A percentile compares a stretch with the other conserved stretches of the same genome.
phyloP scores from a whole-genome alignment of 108 stramenopile species.

The Nitzschia putrida region DNA sequence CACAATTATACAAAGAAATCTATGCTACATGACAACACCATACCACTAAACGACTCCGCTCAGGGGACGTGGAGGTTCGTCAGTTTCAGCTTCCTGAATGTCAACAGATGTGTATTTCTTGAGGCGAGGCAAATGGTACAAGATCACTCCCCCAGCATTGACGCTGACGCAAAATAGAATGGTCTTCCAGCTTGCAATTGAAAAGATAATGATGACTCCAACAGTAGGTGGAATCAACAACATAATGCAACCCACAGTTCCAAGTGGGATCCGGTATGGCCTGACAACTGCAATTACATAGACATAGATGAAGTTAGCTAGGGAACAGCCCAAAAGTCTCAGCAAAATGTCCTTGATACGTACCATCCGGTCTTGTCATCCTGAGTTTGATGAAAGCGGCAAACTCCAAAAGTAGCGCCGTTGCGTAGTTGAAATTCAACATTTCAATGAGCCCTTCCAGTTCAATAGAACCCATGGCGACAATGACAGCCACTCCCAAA shows the following conservation, averaged over 20 bases:
- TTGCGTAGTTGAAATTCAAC: slow-evolving; percentile 79
- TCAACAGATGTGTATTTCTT: no score
- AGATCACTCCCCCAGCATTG: slow-evolving; percentile 19
- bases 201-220: slow-evolving; percentile 20
- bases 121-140: neutral
- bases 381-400: slow-evolving; percentile 90
- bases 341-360: neutral
- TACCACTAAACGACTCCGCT: no score
- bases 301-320: neutral
- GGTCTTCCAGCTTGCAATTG: slow-evolving; percentile 30
- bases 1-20: no score
- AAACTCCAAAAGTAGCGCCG: slow-evolving; percentile 85
- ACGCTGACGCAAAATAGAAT: slow-evolving; percentile 33
- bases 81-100: no score
- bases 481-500: slow-evolving; percentile 70
- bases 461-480: slow-evolving; percentile 57
- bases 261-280: slow-evolving; percentile 44
- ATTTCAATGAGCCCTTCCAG: slow-evolving; percentile 84
- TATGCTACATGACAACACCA: no score
- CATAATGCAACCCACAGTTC: slow-evolving; percentile 29
- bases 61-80: no score
- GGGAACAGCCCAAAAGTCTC: neutral
- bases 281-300: slow-evolving; percentile 18
- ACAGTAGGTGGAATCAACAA: slow-evolving; percentile 33
- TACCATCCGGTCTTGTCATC: slow-evolving; percentile 33